A percentile compares a stretch with the other conserved stretches of the same genome.
Evolutionary conservation across 106 monocot species (phyloP).

Genomic region (Acorus gramineus): DNA sequence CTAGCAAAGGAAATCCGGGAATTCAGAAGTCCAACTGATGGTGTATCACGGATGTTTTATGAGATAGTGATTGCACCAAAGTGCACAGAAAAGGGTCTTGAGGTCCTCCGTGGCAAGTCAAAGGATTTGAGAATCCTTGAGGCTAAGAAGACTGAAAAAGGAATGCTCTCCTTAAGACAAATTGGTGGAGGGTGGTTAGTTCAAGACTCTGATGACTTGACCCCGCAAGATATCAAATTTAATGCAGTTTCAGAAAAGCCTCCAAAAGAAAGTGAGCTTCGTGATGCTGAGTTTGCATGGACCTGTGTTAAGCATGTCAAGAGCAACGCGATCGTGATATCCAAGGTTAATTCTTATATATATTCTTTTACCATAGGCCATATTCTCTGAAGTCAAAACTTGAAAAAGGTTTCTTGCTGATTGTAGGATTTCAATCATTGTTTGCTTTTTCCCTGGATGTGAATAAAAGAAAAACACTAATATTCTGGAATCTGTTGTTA

Average conservation of each 20-base stretch:
- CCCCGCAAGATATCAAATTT: slow-evolving; percentile 66
- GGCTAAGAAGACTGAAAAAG: slow-evolving; percentile 69
- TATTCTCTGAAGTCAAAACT: not conserved
- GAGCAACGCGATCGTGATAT: slow-evolving; percentile 96
- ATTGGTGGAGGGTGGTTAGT: slow-evolving; percentile 88
- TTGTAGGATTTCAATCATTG: no score
- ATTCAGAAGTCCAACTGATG: slow-evolving; percentile 87
- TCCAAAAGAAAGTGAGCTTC: slow-evolving; percentile 40
- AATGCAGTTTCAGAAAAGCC: slow-evolving; percentile 41
- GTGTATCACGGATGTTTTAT: slow-evolving; percentile 88
- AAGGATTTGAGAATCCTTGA: slow-evolving; percentile 91
- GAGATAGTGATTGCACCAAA: slow-evolving; percentile 91
- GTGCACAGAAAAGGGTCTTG: slow-evolving; percentile 84
- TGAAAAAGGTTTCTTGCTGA: no score
- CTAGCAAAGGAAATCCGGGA: slow-evolving; percentile 98
- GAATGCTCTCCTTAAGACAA: slow-evolving; percentile 83
- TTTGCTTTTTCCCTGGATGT: no score
- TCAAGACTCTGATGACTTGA: slow-evolving; percentile 82
- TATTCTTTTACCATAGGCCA: not conserved
- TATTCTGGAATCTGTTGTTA: no score
- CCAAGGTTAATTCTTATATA: slow-evolving; percentile 52
- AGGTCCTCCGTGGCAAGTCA: slow-evolving; percentile 82
- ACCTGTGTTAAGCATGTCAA: slow-evolving; percentile 97
- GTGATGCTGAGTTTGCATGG: slow-evolving; percentile 92
- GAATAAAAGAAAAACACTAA: no score